Base-by-base conservation (phyloP, 2,329 filamentous ascomycete genomes). In the Lasiodiplodia theobromae region DNA sequence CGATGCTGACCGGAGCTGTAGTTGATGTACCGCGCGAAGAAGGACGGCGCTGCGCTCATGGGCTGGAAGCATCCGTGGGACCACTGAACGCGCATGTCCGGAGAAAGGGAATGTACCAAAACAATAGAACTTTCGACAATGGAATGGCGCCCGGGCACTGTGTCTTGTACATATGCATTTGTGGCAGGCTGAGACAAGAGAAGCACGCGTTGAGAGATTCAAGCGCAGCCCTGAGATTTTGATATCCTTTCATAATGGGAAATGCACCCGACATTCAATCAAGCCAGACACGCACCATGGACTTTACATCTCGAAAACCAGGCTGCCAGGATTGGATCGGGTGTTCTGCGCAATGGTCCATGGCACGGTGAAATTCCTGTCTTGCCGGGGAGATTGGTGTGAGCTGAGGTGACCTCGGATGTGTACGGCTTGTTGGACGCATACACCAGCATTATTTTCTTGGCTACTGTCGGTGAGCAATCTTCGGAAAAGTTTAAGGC, bases 51-150 rank as follows among this genome's bases (percentile, higher is more conserved):
- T 28, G 95, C 89, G 67, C 84, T 98, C 72, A 80, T 99, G 75
- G 96, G 96, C 80, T 93, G 89, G 91, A 97, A 94, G 85, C 96
- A 98, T 82, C 96, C 94, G 73, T 97, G 94, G 93, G 94, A 97
- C 74, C 94, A 97, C 83, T 97, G 68, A 69, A 34, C 38, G 21
- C 51, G 54, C 40, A 57, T n/a, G 18, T 28, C 21, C 47, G 51
- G 40, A 16, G 51, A 63, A 63, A 40, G n/a, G 62, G 34, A 56
- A 66, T 52, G 23, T 51, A 66, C 49, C 60, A 49, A 53, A 52
- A 64, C 44, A 52, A 52, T 52, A 64, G 60, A 52, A 38, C 18
- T 47, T 37, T 66, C 37, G 25, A 14, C 40, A 25, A 47, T 31
- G 28, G 16, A 38, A 25, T n/a, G 44, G 60, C 60, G 47, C 60